Conservation (phyloP, 2,329 filamentous ascomycete genomes). For the Exophiala oligosperma region DNA sequence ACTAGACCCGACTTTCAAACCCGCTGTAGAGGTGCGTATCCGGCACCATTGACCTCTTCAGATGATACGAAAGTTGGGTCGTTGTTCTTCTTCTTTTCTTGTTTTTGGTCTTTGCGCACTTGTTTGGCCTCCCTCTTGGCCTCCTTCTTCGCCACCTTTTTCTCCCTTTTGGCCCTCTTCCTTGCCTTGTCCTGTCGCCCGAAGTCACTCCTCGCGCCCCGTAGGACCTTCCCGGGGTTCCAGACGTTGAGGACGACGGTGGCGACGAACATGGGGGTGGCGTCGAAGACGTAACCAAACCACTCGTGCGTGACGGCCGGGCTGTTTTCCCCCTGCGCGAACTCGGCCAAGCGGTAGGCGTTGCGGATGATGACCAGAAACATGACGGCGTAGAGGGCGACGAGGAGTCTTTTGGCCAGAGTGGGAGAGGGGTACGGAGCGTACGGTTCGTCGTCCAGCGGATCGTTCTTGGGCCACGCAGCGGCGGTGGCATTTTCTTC, state of each 20-base stretch:
- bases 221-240: conserved; percentile 41
- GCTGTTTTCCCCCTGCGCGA: conserved; percentile 51
- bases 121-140: conserved; percentile 30
- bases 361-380: conserved; percentile 54
- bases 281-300: conserved; percentile 42
- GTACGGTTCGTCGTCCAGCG: background rate
- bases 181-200: conserved; percentile 44
- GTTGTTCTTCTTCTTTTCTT: conserved; percentile 4
- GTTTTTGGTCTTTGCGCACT: too few relatives aligned
- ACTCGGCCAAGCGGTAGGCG: conserved; percentile 61
- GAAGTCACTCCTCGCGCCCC: conserved; percentile 50
- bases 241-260: conserved; percentile 38
- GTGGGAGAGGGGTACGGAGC: conserved; percentile 2
- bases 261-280: conserved; percentile 41
- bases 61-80: background rate
- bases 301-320: conserved; percentile 41
- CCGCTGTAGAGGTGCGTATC: too few relatives aligned
- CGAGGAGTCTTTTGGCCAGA: conserved; percentile 37
- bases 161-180: conserved; percentile 38
- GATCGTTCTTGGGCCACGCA: background rate
- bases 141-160: conserved; percentile 33
- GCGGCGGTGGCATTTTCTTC: background rate
- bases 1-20: too few relatives aligned
- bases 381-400: conserved; percentile 54
- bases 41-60: too few relatives aligned